Evolutionary conservation across 2,329 filamentous ascomycete species (phyloP).

Genomic region (Cercospora zeina): DNA sequence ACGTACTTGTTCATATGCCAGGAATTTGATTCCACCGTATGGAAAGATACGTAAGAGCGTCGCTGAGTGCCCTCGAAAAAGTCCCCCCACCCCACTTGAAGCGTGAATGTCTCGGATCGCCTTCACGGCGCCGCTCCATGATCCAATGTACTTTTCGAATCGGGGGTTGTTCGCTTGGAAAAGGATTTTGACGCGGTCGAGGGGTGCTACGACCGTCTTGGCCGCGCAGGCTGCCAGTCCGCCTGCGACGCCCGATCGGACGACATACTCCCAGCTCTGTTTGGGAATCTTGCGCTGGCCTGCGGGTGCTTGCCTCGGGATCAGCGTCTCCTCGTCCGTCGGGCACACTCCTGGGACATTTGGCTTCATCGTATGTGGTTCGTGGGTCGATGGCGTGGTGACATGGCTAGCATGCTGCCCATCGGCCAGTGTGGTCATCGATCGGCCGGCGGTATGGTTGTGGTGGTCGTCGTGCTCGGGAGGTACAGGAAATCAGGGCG

Average conservation of each 20-base stretch:
- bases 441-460: constrained; percentile 16
- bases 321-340: constrained; percentile 53
- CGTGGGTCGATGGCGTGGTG: constrained; percentile 30
- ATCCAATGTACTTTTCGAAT: constrained; percentile 88
- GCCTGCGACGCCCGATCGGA: constrained; percentile 81
- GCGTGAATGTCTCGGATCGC: constrained; percentile 82
- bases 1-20: constrained; percentile 95
- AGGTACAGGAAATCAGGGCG: constrained; percentile 10
- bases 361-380: constrained; percentile 44
- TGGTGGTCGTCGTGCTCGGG: constrained; percentile 14
- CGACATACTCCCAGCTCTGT: constrained; percentile 78
- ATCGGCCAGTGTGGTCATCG: constrained; percentile 33
- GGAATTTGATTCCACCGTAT: constrained; percentile 96
- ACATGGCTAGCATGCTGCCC: constrained; percentile 35
- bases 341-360: constrained; percentile 49
- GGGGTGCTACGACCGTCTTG: constrained; percentile 91
- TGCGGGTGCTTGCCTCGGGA: constrained; percentile 41
- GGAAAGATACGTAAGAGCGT: constrained; percentile 94
- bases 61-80: constrained; percentile 92
- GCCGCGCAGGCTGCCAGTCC: constrained; percentile 89
- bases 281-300: constrained; percentile 61
- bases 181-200: constrained; percentile 97
- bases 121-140: constrained; percentile 78
- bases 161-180: constrained; percentile 95
- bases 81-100: constrained; percentile 69